Percentiles rank a stretch among this genome's conserved stretches.
Evolutionary conservation across 2,329 filamentous ascomycete genomes (phyloP).

Genomic region (Diaporthe sp.): DNA sequence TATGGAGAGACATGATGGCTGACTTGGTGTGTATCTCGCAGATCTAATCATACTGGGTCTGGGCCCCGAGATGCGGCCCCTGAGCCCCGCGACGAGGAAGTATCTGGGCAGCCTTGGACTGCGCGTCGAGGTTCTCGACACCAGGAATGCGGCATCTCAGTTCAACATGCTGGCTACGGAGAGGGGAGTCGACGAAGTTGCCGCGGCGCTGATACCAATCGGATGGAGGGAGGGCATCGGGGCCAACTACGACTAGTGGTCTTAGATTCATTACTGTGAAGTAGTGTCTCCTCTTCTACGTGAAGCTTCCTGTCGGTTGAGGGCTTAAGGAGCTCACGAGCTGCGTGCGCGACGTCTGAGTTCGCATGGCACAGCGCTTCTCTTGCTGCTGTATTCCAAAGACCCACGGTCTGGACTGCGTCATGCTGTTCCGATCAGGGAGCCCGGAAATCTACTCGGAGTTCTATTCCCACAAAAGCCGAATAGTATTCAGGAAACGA

Average conservation of each 20-base stretch:
- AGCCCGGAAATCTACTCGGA: neutral
- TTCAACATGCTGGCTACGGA: slow-evolving; percentile 98
- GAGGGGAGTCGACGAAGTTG: slow-evolving; percentile 86
- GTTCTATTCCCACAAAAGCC: neutral
- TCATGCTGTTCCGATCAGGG: neutral
- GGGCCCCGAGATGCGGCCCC: slow-evolving; percentile 80
- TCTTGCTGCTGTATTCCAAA: neutral
- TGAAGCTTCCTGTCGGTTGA: neutral
- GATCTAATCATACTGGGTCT: slow-evolving; percentile 93
- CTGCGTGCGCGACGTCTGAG: neutral
- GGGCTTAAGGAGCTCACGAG: neutral
- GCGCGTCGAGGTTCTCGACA: slow-evolving; percentile 90
- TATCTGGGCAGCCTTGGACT: slow-evolving; percentile 85
- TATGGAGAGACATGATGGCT: neutral
- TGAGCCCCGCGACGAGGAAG: slow-evolving; percentile 81
- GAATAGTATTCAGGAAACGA: neutral
- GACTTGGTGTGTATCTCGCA: slow-evolving; percentile 51
- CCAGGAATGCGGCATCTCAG: slow-evolving; percentile 91
- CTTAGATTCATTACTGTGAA: neutral
- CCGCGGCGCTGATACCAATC: slow-evolving; percentile 88
- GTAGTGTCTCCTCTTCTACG: neutral
- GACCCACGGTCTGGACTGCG: neutral
- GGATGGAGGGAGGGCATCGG: slow-evolving; percentile 80
- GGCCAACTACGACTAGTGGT: slow-evolving; percentile 46
- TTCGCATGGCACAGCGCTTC: neutral